A percentile compares a stretch with the other conserved stretches of the same genome.
phyloP scores from a whole-genome alignment of 1,139 yeast species.

The Kodamaea derodonti region DNA sequence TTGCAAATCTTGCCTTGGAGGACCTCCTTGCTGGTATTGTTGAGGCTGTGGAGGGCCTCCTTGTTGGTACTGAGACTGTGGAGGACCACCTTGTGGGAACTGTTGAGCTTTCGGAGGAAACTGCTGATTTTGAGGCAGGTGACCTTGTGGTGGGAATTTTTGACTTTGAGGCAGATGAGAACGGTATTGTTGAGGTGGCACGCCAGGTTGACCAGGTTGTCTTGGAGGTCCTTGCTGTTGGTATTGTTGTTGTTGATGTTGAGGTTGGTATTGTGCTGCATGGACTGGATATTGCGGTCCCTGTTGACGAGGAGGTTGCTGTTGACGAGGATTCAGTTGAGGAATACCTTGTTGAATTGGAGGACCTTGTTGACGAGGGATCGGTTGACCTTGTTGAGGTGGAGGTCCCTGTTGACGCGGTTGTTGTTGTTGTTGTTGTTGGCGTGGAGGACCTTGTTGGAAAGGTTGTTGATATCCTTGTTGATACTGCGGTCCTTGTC shows the following conservation, averaged over 20 bases:
- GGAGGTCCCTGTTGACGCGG: slow-evolving; percentile 4
- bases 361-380: slow-evolving; percentile 7
- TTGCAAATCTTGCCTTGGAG: slow-evolving; percentile 7
- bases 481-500: slow-evolving; percentile 7
- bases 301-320: slow-evolving; percentile 6
- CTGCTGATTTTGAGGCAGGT: background rate
- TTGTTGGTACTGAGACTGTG: slow-evolving; percentile 6
- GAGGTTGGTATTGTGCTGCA: slow-evolving; percentile 6
- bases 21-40: slow-evolving; percentile 12
- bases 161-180: slow-evolving; percentile 10
- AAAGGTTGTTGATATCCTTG: slow-evolving; percentile 5
- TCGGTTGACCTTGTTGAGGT: slow-evolving; percentile 5
- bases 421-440: slow-evolving; percentile 3
- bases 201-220: slow-evolving; percentile 3
- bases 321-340: slow-evolving; percentile 10
- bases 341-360: slow-evolving; percentile 6
- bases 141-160: slow-evolving; percentile 7
- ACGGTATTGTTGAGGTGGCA: slow-evolving; percentile 15
- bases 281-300: slow-evolving; percentile 1
- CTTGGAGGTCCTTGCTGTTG: slow-evolving; percentile 3
- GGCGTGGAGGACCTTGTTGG: slow-evolving; percentile 4
- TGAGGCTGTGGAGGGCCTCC: slow-evolving; percentile 7
- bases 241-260: slow-evolving; percentile 6
- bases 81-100: slow-evolving; percentile 3
- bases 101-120: too few relatives aligned